Evolutionary conservation across 306 rosid genomes (phyloP).

Genomic region (Arachis stenosperma): DNA sequence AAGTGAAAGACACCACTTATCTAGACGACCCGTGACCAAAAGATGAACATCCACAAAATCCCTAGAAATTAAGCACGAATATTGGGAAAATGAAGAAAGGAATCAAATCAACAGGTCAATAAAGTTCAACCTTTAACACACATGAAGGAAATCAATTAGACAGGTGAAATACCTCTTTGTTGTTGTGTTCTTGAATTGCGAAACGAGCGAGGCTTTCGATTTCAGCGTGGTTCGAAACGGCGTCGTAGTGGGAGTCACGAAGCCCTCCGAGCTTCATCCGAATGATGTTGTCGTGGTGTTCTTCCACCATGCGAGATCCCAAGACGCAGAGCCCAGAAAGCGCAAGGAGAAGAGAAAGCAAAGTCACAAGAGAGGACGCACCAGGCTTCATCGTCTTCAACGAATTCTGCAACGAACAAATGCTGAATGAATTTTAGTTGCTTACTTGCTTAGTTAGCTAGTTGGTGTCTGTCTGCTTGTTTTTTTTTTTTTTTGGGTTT

Average conservation of each 20-base stretch:
- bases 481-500: no score
- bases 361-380: neutral
- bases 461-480: neutral
- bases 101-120: neutral
- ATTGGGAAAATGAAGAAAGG: neutral
- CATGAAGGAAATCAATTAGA: neutral
- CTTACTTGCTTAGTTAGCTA: no score
- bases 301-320: slow-evolving; percentile 34
- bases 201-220: slow-evolving; percentile 53
- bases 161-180: slow-evolving; percentile 41
- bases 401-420: neutral
- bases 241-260: slow-evolving; percentile 12
- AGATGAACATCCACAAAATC: neutral
- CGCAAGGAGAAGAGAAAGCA: slow-evolving; percentile 19
- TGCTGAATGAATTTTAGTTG: neutral
- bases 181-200: slow-evolving; percentile 61
- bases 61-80: slow-evolving; percentile 11
- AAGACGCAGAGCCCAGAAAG: slow-evolving; percentile 38
- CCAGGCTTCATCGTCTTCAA: slow-evolving; percentile 36
- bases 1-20: neutral
- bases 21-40: neutral
- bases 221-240: slow-evolving; percentile 37
- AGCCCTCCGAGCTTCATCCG: slow-evolving; percentile 41
- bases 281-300: neutral
- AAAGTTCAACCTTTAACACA: neutral